These are phyloP conservation scores for Coprinellus micaceus DNA, from an alignment of 768 basidiomycete genomes.

Conservation along the genomic window DNA sequence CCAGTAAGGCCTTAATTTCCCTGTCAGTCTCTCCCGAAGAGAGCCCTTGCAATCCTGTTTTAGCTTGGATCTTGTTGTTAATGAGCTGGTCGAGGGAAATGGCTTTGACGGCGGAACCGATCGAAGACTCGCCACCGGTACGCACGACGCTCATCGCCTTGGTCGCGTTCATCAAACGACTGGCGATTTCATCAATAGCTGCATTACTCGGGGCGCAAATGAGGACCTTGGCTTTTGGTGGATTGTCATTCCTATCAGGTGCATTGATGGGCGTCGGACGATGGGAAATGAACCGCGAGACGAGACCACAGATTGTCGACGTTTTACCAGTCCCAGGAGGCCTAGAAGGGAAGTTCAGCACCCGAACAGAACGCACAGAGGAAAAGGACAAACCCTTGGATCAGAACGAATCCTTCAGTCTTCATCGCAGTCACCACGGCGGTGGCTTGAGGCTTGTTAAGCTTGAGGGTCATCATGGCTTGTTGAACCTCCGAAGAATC, in stretches of 20 bases:
- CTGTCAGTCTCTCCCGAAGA: constrained; percentile 49
- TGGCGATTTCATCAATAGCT: constrained; percentile 94
- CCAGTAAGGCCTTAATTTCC: constrained; percentile 55
- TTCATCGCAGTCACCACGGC: constrained; percentile 78
- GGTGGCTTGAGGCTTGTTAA: constrained; percentile 92
- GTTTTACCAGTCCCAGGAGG: constrained; percentile 99
- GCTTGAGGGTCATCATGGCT: constrained; percentile 64
- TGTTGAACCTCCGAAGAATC: constrained; percentile 51
- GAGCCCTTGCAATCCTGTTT: constrained; percentile 22
- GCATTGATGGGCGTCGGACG: constrained; percentile 54
- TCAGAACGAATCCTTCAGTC: constrained; percentile 77
- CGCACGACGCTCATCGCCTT: constrained; percentile 80
- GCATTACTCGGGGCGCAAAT: constrained; percentile 98
- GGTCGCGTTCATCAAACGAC: constrained; percentile 76
- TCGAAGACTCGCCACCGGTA: constrained; percentile 72
- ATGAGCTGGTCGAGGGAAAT: constrained; percentile 86
- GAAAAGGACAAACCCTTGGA: constrained; percentile 74
- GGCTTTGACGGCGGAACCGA: constrained; percentile 78
- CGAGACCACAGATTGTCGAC: constrained; percentile 94
- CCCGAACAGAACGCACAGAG: neutral
- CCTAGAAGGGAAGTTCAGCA: constrained; percentile 35
- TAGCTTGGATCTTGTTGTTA: constrained; percentile 61
- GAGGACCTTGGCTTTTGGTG: constrained; percentile 61
- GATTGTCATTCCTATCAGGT: constrained; percentile 40
- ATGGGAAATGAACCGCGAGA: constrained; percentile 71